Base-by-base conservation (phyloP, 495 filamentous ascomycete species). In the Mycothermus thermophilus region DNA sequence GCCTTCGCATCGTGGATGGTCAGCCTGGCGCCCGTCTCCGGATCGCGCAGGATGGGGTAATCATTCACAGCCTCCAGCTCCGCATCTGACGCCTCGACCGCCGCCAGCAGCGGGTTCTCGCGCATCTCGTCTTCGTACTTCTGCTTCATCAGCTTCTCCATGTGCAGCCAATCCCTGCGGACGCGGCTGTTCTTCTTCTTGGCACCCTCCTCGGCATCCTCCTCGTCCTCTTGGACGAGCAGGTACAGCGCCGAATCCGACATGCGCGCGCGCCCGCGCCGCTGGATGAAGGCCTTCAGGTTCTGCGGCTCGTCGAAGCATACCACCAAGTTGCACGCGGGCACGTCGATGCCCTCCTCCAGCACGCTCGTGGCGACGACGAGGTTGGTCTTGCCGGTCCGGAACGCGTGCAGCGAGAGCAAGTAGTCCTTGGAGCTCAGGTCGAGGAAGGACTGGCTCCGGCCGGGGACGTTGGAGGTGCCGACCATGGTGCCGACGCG, bases 271-370 rank as follows among this genome's bases (percentile, higher is more conserved):
- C 90, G 66, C 1, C 88, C 88, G 11, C 88, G 74, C 14, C 87
- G 70, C 51, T 97, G 88, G 12, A 97, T 74, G 52, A 88, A 94
- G 0, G 83, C 80, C 46, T 87, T 88, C 19, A 93, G 57, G 35
- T 79, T 88, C 5, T 61, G 52, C 3, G 83, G 84, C 25, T 66
- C 58, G 40, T 93, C 74, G 47, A 82, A 93, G 48, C 84, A 90
- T n/a, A 94, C 64, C 9, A 95, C 84, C 21, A 84, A 48, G 46
- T 88, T 81, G 52, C 88, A 95, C 5, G 77, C 75, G 7, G 79
- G 77, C 2, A 95, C 69, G 52, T 95, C 88, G 25, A 97, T 81
- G 0, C 88, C 90, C 57, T 97, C 90, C 55, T 96, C 88, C 0
- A 93, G 60, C 1, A 87, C 87, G 46, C 72, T 80, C 0, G 88